A percentile compares a stretch with the other conserved stretches of the same genome.
Evolutionary conservation across 176 grass and related monocot genomes (phyloP).

Genomic region (Oryza punctata): DNA sequence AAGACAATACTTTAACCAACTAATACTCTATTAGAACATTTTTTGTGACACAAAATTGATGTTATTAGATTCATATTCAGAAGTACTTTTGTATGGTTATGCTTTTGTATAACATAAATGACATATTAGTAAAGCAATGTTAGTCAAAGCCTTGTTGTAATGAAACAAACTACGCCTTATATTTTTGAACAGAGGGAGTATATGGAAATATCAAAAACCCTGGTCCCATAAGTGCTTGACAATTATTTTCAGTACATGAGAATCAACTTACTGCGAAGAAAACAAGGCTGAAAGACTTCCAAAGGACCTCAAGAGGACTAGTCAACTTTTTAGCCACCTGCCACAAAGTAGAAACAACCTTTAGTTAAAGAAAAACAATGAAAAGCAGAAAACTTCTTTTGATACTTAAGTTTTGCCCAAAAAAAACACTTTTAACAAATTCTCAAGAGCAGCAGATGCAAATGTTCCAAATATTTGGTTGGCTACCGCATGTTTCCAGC

Average conservation of each 20-base stretch:
- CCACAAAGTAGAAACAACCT: slow-evolving; percentile 19
- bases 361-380: neutral
- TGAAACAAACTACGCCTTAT: too few relatives aligned
- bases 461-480: slow-evolving; percentile 10
- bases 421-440: neutral
- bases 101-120: too few relatives aligned
- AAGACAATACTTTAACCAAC: too few relatives aligned
- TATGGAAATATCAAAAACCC: slow-evolving; percentile 22
- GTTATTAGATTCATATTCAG: too few relatives aligned
- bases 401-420: neutral
- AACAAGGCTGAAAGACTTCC: slow-evolving; percentile 92
- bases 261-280: slow-evolving; percentile 75
- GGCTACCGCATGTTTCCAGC: neutral
- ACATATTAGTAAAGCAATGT: too few relatives aligned
- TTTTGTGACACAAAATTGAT: too few relatives aligned
- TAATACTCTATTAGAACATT: too few relatives aligned
- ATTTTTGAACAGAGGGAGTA: too few relatives aligned
- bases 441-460: neutral
- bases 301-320: slow-evolving; percentile 78
- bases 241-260: slow-evolving; percentile 8
- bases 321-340: slow-evolving; percentile 77
- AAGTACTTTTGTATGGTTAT: too few relatives aligned
- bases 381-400: neutral
- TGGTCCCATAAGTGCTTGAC: neutral
- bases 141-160: too few relatives aligned